These are phyloP conservation scores for Astragalus glycyphyllos DNA, from an alignment of 306 rosid species.

Conservation along the genomic window DNA sequence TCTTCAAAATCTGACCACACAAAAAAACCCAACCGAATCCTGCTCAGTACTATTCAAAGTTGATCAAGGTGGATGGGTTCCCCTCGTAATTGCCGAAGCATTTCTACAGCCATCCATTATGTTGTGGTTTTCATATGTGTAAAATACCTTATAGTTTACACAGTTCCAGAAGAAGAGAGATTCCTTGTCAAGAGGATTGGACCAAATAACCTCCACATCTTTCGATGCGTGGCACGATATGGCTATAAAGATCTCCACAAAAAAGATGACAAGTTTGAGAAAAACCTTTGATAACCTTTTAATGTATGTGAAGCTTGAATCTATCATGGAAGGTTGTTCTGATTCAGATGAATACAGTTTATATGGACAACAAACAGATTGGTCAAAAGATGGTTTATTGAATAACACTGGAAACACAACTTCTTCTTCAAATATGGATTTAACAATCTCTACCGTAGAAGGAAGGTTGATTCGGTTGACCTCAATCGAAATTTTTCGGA, in stretches of 20 bases:
- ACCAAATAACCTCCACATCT: slow-evolving; percentile 82
- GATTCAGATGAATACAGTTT: slow-evolving; percentile 85
- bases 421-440: slow-evolving; percentile 53
- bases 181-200: slow-evolving; percentile 92
- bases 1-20: too few species aligned
- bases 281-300: slow-evolving; percentile 78
- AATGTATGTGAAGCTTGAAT: slow-evolving; percentile 70
- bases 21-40: too few species aligned
- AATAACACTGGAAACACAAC: slow-evolving; percentile 47
- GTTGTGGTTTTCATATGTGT: slow-evolving; percentile 92
- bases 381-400: slow-evolving; percentile 48
- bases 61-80: slow-evolving; percentile 96
- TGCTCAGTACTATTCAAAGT: slow-evolving; percentile 87
- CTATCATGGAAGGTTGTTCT: slow-evolving; percentile 92
- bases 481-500: too few species aligned
- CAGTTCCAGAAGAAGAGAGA: slow-evolving; percentile 90
- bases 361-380: slow-evolving; percentile 56
- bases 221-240: slow-evolving; percentile 90
- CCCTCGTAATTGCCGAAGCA: slow-evolving; percentile 82
- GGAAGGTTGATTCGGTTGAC: too few species aligned
- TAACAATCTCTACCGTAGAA: slow-evolving; percentile 64
- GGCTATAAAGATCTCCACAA: slow-evolving; percentile 90
- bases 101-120: slow-evolving; percentile 94
- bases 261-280: slow-evolving; percentile 87
- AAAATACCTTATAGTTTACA: slow-evolving; percentile 93